A percentile compares a stretch with the other conserved stretches of the same genome.
Evolutionary conservation across 768 basidiomycete species (phyloP).

Genomic region (Lactarius sanguifluus): DNA sequence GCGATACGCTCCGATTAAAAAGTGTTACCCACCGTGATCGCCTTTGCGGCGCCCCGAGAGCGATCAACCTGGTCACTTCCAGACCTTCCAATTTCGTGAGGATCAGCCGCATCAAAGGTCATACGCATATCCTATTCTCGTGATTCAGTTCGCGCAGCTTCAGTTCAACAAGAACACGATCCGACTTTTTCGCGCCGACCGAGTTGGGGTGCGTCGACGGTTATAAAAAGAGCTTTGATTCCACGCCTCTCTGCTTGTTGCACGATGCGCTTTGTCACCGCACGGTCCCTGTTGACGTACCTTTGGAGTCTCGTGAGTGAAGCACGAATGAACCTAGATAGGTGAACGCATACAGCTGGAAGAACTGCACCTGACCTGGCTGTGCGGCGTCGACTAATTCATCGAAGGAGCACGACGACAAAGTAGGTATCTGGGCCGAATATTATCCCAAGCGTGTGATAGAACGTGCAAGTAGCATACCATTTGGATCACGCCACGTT

Average conservation of each 20-base stretch:
- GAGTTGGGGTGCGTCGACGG: conserved; percentile 95
- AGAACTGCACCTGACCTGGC: conserved; percentile 77
- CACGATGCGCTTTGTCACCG: conserved; percentile 81
- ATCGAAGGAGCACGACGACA: conserved; percentile 95
- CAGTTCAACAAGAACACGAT: background rate
- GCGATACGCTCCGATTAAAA: background rate
- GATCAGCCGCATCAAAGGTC: conserved; percentile 86
- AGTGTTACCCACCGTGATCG: conserved; percentile 68
- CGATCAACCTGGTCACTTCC: conserved; percentile 61
- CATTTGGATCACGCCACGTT: conserved; percentile 76
- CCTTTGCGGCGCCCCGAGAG: conserved; percentile 89
- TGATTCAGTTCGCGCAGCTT: conserved; percentile 2
- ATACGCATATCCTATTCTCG: conserved; percentile 85
- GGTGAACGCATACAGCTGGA: conserved; percentile 64
- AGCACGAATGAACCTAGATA: background rate
- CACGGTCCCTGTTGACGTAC: conserved; percentile 90
- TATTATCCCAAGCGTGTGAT: background rate
- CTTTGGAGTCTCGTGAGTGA: conserved; percentile 42
- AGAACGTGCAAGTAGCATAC: conserved; percentile 35
- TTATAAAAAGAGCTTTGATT: conserved; percentile 93
- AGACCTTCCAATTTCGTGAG: conserved; percentile 52
- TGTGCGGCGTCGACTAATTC: conserved; percentile 87
- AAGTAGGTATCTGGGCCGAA: conserved; percentile 75
- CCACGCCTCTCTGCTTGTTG: conserved; percentile 89
- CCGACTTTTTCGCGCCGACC: conserved; percentile 83